These are phyloP conservation scores for Pythium oligandrum DNA, from an alignment of 352 stramenopile species.

Conservation along the genomic window DNA sequence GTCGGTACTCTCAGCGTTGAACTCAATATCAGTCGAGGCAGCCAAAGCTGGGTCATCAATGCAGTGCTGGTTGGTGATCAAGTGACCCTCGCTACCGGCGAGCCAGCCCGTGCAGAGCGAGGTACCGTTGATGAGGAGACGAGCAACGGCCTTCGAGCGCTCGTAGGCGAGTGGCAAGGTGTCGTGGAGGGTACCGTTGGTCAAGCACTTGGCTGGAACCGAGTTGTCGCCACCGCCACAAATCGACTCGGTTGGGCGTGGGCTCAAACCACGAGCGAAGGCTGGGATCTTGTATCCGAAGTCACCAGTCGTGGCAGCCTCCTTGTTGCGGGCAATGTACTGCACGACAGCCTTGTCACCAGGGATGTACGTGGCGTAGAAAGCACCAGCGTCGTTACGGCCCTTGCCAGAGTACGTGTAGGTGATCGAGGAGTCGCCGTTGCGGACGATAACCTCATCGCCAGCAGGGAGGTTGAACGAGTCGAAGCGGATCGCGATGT, in stretches of 20 bases:
- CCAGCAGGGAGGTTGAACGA: conserved; percentile 43
- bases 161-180: conserved; percentile 4
- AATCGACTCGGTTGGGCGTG: conserved; percentile 13
- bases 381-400: conserved; percentile 12
- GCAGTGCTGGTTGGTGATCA: conserved; percentile 29
- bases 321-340: conserved; percentile 13
- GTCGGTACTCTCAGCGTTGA: conserved; percentile 12
- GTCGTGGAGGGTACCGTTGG: background rate
- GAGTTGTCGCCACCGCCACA: conserved; percentile 25
- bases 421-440: conserved; percentile 17
- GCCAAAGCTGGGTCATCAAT: conserved; percentile 8
- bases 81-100: conserved; percentile 12
- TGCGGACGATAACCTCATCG: conserved; percentile 46
- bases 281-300: conserved; percentile 18
- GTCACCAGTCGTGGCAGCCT: background rate
- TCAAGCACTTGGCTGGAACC: conserved; percentile 24
- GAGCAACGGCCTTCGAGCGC: conserved; percentile 18
- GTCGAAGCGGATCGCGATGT: conserved; percentile 54
- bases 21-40: conserved; percentile 19
- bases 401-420: conserved; percentile 17
- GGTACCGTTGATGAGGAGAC: conserved; percentile 23
- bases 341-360: conserved; percentile 10
- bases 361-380: conserved; percentile 13
- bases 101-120: conserved; percentile 14
- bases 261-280: conserved; percentile 7